Evolutionary conservation across 176 grass and related monocot species (phyloP).

Genomic region (Lolium perenne): DNA sequence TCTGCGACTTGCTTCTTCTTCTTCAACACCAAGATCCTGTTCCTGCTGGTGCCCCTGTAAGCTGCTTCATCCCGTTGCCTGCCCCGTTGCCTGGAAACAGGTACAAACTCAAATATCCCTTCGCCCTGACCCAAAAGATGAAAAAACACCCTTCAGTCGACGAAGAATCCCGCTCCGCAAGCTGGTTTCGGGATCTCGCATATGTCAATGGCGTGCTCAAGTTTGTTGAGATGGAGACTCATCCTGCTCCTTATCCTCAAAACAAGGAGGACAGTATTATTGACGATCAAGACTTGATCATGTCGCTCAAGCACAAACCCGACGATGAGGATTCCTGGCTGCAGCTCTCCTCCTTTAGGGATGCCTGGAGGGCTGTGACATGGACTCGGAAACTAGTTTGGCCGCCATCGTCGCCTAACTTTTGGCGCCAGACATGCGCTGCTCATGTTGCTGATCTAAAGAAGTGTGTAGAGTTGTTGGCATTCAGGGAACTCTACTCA

Average conservation of each 20-base stretch:
- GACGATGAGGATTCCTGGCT: neutral
- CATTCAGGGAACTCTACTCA: too few species aligned
- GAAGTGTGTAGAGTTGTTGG: too few species aligned
- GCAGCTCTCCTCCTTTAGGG: neutral
- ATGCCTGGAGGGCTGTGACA: neutral
- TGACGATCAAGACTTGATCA: neutral
- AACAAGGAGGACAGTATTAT: neutral
- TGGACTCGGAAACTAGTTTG: too few species aligned
- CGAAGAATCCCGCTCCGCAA: neutral
- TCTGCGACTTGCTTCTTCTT: neutral
- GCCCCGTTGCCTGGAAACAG: neutral
- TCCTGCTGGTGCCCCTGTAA: neutral
- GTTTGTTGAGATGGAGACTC: neutral
- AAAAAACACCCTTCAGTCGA: too few species aligned
- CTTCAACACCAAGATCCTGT: too few species aligned
- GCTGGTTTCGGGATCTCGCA: neutral
- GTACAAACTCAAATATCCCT: neutral
- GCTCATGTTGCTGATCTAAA: too few species aligned
- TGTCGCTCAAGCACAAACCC: neutral
- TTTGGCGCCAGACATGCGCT: too few species aligned
- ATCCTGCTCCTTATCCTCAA: neutral
- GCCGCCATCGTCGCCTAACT: too few species aligned
- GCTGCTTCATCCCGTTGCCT: neutral
- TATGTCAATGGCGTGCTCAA: neutral
- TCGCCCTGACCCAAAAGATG: neutral